A percentile compares a stretch with the other conserved stretches of the same genome.
phyloP scores from a whole-genome alignment of 2,329 filamentous ascomycete genomes.

The Fusarium musae region DNA sequence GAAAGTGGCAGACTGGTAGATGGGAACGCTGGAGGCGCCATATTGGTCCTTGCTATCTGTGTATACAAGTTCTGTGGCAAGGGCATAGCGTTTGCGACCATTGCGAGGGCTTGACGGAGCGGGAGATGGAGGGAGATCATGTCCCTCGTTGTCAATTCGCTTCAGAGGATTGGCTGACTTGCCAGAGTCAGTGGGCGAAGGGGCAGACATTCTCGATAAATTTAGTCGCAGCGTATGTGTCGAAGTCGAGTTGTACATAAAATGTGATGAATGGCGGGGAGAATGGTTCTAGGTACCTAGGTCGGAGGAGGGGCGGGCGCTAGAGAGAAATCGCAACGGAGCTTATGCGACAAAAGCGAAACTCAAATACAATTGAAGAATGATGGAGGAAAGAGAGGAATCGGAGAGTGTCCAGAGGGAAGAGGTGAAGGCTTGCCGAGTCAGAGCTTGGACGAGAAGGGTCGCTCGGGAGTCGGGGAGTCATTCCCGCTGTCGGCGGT shows the following conservation, averaged over 20 bases:
- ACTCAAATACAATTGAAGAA: constrained; percentile 6
- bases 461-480: constrained; percentile 44
- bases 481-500: constrained; percentile 45
- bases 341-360: background rate
- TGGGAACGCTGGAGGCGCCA: constrained; percentile 93
- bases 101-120: constrained; percentile 90
- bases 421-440: constrained; percentile 17
- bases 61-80: constrained; percentile 96
- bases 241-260: background rate
- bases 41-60: constrained; percentile 98
- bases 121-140: constrained; percentile 89
- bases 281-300: background rate
- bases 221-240: background rate
- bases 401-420: constrained; percentile 9
- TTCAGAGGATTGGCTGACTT: constrained; percentile 56
- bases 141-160: constrained; percentile 82
- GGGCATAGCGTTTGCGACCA: constrained; percentile 84
- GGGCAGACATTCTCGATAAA: constrained; percentile 35
- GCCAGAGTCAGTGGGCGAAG: constrained; percentile 43
- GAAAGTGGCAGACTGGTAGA: constrained; percentile 98
- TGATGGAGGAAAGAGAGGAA: constrained; percentile 18
- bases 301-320: background rate
- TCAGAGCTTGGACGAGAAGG: constrained; percentile 22
- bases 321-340: background rate
- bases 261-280: constrained; percentile 8